A percentile compares a stretch with the other conserved stretches of the same genome.
Conservation (phyloP, 106 monocot species). For the Phalaenopsis equestris region DNA sequence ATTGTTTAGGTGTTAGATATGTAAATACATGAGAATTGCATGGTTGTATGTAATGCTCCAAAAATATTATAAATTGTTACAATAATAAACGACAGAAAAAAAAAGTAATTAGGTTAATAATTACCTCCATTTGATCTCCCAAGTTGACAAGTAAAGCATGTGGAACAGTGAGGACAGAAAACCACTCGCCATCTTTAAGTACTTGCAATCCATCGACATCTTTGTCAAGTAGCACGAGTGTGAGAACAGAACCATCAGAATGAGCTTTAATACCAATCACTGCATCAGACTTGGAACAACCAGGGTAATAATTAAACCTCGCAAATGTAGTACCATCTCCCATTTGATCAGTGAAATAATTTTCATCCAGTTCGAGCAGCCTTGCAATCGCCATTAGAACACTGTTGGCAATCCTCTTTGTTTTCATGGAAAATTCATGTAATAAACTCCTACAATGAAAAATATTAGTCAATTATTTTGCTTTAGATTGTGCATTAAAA, state of each 20-base stretch:
- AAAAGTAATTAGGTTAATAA: background rate
- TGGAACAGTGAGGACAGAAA: constrained; percentile 23
- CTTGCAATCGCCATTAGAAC: constrained; percentile 27
- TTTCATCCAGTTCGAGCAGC: constrained; percentile 28
- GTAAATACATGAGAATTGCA: no score
- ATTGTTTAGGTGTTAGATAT: no score
- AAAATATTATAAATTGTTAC: background rate
- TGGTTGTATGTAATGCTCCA: no score
- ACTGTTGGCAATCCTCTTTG: constrained; percentile 17
- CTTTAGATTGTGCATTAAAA: background rate
- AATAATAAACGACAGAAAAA: background rate
- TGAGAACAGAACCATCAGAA: constrained; percentile 34
- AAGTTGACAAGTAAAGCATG: constrained; percentile 45
- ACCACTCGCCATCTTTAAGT: constrained; percentile 39
- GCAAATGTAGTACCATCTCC: constrained; percentile 19
- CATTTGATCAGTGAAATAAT: constrained; percentile 31
- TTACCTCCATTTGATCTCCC: constrained; percentile 55
- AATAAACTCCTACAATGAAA: constrained; percentile 27
- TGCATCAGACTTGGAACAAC: constrained; percentile 30
- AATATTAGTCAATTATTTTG: background rate
- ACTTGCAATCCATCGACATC: constrained; percentile 46
- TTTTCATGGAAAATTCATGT: constrained; percentile 23
- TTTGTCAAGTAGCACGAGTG: constrained; percentile 33
- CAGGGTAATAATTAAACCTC: constrained; percentile 49
- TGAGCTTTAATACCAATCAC: constrained; percentile 53